Conservation (phyloP, 495 filamentous ascomycete genomes). For the Talaromyces borbonicus region DNA sequence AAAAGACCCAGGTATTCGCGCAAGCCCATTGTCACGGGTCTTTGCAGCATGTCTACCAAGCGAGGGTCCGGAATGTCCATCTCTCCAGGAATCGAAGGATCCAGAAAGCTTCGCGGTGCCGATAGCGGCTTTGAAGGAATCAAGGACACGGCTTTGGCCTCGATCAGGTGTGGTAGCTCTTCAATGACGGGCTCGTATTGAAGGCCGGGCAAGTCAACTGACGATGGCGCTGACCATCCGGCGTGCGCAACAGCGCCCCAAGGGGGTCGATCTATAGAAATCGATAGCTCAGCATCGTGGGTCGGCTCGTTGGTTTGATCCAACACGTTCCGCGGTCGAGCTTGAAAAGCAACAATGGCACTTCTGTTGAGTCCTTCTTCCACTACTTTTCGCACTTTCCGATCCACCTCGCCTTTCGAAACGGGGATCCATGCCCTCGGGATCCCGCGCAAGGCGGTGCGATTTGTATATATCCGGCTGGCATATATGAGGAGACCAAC, state of each 20-base stretch:
- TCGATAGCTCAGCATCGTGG: conserved; percentile 21
- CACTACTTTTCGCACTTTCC: conserved; percentile 65
- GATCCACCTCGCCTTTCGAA: conserved; percentile 62
- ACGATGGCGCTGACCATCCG: conserved; percentile 78
- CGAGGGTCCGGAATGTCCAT: conserved; percentile 43
- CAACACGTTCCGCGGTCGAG: conserved; percentile 49
- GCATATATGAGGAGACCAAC: conserved; percentile 70
- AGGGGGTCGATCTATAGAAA: conserved; percentile 36
- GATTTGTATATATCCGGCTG: conserved; percentile 79
- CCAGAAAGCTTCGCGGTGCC: conserved; percentile 18
- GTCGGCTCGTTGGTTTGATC: conserved; percentile 21
- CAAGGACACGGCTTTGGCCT: conserved; percentile 80
- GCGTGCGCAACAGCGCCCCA: conserved; percentile 80
- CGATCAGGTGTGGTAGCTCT: conserved; percentile 85
- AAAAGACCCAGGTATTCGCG: conserved; percentile 71
- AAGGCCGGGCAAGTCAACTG: conserved; percentile 63
- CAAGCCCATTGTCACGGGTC: conserved; percentile 64
- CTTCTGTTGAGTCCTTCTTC: conserved; percentile 59
- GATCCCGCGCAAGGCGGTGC: conserved; percentile 66
- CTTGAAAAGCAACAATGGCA: conserved; percentile 71
- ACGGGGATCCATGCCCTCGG: conserved; percentile 77
- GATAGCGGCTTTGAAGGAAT: conserved; percentile 51
- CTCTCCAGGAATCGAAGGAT: conserved; percentile 15
- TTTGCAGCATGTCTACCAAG: conserved; percentile 59
- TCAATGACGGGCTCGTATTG: conserved; percentile 72